These are phyloP conservation scores for Talinum fruticosum DNA, from an alignment of 148 eudicot species.

Conservation along the genomic window DNA sequence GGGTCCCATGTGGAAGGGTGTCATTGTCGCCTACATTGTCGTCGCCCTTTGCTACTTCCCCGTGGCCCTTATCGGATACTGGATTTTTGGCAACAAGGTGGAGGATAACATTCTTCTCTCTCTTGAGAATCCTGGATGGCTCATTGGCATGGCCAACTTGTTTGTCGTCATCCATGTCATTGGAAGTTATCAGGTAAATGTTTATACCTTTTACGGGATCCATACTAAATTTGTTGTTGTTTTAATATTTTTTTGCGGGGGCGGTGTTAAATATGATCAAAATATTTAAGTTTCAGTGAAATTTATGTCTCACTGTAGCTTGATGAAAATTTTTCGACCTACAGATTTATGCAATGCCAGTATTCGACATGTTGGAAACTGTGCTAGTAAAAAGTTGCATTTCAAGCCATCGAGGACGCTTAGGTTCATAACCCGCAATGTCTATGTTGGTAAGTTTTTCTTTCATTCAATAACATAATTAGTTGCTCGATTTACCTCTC, in stretches of 20 bases:
- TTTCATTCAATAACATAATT: background rate
- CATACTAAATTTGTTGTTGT: too few relatives aligned
- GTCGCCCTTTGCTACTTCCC: background rate
- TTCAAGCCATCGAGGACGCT: constrained; percentile 31
- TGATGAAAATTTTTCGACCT: background rate
- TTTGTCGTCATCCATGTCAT: background rate
- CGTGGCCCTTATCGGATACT: background rate
- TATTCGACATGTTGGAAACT: constrained; percentile 38
- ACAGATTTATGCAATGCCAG: constrained; percentile 39
- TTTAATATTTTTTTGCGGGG: too few relatives aligned
- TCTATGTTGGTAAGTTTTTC: constrained; percentile 29
- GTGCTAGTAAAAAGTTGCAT: constrained; percentile 36
- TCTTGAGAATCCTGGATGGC: constrained; percentile 4
- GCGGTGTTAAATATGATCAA: too few relatives aligned
- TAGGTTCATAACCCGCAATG: constrained; percentile 30
- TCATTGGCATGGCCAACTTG: background rate
- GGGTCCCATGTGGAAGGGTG: constrained; percentile 3
- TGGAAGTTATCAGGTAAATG: background rate
- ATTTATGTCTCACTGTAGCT: background rate
- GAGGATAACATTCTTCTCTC: background rate
- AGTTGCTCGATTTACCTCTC: background rate
- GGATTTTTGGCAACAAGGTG: background rate
- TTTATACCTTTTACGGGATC: too few relatives aligned
- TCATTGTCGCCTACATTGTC: background rate
- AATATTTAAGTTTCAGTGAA: background rate